Evolutionary conservation across 1,139 yeast genomes (phyloP), one percentile per base, ranked within the genome.

Genomic region (Protomyces arabidopsidicola): DNA sequence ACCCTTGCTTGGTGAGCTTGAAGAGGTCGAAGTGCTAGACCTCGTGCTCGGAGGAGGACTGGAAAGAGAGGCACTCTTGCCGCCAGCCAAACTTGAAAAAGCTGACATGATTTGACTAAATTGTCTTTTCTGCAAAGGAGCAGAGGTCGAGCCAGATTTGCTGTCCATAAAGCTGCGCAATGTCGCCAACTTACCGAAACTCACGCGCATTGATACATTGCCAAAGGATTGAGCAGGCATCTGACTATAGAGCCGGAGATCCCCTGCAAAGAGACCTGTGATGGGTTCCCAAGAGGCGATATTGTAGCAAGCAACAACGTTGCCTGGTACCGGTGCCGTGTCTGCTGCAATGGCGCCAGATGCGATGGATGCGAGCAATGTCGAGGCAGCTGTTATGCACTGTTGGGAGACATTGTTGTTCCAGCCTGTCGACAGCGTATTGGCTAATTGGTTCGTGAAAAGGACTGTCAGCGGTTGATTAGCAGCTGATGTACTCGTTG

Each of bases 251-350:
- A 58, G 56, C 20, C 62, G 38, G 16, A 58, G 16, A 20, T 58
- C 62, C 8, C 55, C 62, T 9, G 62, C 56, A n/a, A 58, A 58
- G 14, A 58, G 20, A 14, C 62, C 62, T 2, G 36, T 58, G 12
- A 52, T 20, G 18, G 22, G 31, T 27, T 58, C 55, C 18, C 53
- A 34, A 9, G 45, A 51, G 6, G 62, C 62, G 4, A 58, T 50
- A 16, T 58, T 58, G 35, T 58, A 58, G 56, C 62, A 58, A 2
- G 48, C 56, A 38, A 58, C 36, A 12, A 58, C 20, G 22, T 50
- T 55, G n/a, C 45, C 35, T 10, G 62, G 56, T n/a, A 51, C 53
- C 5, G 42, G 42, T 8, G 55, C 31, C 16, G 53, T 31, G 20
- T 24, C 24, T 24, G 39, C 22, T 6, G 48, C 48, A 3, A 42